phyloP scores from a whole-genome alignment of 2,329 filamentous ascomycete genomes.

The Amesomyces nigricolor region DNA sequence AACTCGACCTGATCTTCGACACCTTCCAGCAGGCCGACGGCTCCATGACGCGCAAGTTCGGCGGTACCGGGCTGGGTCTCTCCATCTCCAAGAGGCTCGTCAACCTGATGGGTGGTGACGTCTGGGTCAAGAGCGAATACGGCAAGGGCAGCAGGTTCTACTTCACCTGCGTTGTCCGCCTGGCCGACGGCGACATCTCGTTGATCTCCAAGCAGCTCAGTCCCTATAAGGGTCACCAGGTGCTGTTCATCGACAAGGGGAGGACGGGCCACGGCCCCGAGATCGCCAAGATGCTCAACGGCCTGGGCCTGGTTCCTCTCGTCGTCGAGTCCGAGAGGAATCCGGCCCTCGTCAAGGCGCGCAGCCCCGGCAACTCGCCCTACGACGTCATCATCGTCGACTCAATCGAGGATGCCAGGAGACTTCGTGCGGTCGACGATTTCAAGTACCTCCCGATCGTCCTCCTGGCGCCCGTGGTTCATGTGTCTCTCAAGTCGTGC shows the following conservation, averaged over 20 bases:
- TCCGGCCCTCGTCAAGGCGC: slow-evolving; percentile 47
- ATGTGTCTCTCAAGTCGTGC: slow-evolving; percentile 88
- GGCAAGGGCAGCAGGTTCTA: slow-evolving; percentile 91
- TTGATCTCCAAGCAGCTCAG: slow-evolving; percentile 77
- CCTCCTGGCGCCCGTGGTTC: slow-evolving; percentile 79
- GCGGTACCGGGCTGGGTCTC: slow-evolving; percentile 85
- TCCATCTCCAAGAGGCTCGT: slow-evolving; percentile 95
- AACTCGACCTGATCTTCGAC: slow-evolving; percentile 95
- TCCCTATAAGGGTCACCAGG: slow-evolving; percentile 88
- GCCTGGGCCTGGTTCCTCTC: slow-evolving; percentile 73
- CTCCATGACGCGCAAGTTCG: slow-evolving; percentile 92
- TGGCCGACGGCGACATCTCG: slow-evolving; percentile 71
- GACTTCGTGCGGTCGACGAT: slow-evolving; percentile 79
- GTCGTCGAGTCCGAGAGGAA: slow-evolving; percentile 76
- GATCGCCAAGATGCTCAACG: slow-evolving; percentile 70
- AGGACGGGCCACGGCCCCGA: slow-evolving; percentile 70
- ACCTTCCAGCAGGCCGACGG: slow-evolving; percentile 98
- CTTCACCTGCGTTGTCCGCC: slow-evolving; percentile 88
- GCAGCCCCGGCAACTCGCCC: slow-evolving; percentile 51
- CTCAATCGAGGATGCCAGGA: slow-evolving; percentile 83
- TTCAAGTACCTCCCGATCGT: slow-evolving; percentile 98
- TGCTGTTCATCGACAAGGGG: slow-evolving; percentile 91
- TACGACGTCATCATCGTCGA: slow-evolving; percentile 97
- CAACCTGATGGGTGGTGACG: slow-evolving; percentile 91
- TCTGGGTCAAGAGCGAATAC: slow-evolving; percentile 92